Evolutionary conservation across 441 rosid genomes (phyloP), one percentile per base, ranked within the genome.

Genomic region (Lepidium campestre): DNA sequence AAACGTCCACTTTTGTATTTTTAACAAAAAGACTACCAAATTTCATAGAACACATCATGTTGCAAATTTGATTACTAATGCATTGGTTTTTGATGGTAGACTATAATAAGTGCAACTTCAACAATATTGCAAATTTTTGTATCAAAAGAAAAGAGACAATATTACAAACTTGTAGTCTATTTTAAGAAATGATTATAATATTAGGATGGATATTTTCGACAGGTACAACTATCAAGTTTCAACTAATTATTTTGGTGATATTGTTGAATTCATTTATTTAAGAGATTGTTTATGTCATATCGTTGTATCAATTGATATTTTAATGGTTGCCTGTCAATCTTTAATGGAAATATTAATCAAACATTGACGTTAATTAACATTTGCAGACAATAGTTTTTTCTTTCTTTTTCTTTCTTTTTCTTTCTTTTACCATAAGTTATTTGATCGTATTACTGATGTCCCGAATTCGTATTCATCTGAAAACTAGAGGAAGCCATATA

Each of bases 151-250:
- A n/a, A n/a, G n/a, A n/a, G n/a, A n/a, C n/a, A n/a, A n/a, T n/a
- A n/a, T n/a, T n/a, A n/a, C n/a, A n/a, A n/a, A n/a, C n/a, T n/a
- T n/a, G n/a, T n/a, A n/a, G 19, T 7, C 6, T 23, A 23, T 13
- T 23, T 12, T 44, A 29, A 29, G 12, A 59, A 59, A 44, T 32
- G 25, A 35, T 19, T 57, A 44, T 17, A 42, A 17, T 42, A 42
- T 61, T 23, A 52, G 32, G 49, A 45, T 44, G 40, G 58, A 55
- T 62, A 47, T 64, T 48, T 13, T 47, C 15, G 34, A 22, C 44
- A 31, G 53, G 70, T 20, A 63, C 36, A 56, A 32, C 39, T 47
- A 56, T 71, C 29, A 71, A 63, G 59, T 56, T 63, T 48, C 53
- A 63, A 47, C 63, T 64, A 64, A 39, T 41, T 64, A 13, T 41